A percentile compares a stretch with the other conserved stretches of the same genome.
Evolutionary conservation across 2,329 filamentous ascomycete species (phyloP).

Genomic region (Trichoderma sp.): DNA sequence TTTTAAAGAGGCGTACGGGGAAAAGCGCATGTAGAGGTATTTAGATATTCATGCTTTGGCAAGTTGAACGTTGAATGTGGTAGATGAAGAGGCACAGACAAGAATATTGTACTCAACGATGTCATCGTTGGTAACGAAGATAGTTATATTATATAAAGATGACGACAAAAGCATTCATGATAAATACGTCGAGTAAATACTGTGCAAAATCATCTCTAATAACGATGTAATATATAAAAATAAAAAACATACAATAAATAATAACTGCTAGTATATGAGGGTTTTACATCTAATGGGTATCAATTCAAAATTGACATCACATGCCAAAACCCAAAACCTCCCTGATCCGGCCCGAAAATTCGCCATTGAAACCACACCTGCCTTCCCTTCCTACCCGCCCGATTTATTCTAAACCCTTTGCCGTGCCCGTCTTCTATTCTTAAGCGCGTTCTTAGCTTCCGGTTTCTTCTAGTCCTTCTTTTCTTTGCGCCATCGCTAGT

Average conservation of each 20-base stretch:
- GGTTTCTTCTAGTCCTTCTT: background rate
- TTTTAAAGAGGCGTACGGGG: conserved; percentile 20
- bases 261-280: background rate
- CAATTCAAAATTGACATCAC: conserved; percentile 22
- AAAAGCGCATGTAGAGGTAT: conserved; percentile 1
- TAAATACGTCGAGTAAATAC: too few species aligned
- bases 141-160: background rate
- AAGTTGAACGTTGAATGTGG: background rate
- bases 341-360: conserved; percentile 1
- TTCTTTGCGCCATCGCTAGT: background rate
- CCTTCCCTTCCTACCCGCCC: background rate
- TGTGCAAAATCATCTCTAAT: too few species aligned
- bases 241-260: background rate
- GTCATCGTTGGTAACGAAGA: background rate
- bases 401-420: background rate
- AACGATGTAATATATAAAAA: background rate
- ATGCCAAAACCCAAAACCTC: background rate
- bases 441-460: background rate
- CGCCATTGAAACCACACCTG: conserved; percentile 1
- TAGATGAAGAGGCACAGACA: background rate
- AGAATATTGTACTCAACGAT: background rate
- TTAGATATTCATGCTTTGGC: conserved; percentile 2
- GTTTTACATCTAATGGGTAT: conserved; percentile 24
- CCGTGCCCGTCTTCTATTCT: background rate
- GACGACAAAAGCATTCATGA: too few species aligned